Evolutionary conservation across 225 moss, liverwort and hornwort species (phyloP), one percentile per base, ranked within the genome.

Genomic region (Bryoerythrophyllum caledonicum): DNA sequence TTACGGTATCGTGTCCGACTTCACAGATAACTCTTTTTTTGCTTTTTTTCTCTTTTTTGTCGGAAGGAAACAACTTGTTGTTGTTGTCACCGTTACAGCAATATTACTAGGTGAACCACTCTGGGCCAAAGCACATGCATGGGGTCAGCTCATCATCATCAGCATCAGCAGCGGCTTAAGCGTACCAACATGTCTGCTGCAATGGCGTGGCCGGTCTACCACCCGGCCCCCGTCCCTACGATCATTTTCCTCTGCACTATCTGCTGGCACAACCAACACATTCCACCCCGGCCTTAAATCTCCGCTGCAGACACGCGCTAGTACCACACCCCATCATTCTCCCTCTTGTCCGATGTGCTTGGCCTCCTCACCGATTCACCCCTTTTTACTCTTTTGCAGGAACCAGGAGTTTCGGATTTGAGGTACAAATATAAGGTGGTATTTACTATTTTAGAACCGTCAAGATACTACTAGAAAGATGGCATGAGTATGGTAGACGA

Each of bases 61-160:
- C 8, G 1, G 7, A 38, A 38, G 38, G 38, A 38, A 3, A 38
- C 0, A 16, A 17, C 48, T 15, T 16, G 13, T 16, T 46, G 30
- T 2, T 20, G 43, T 12, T 20, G 19, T 70, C 54, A 34, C 32
- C 32, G 70, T 1, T 41, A 59, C 46, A 60, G 32, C 74, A 54
- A 27, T 46, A 66, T 8, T 66, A 26, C 20, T 17, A 43, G 66
- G 30, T 46, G 34, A 49, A 17, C 9, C 4, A 8, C 25, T 35
- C 55, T 38, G 55, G 9, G 55, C 9, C 20, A 27, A 30, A 41
- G 72, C 82, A 82, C 78, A 78, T 82, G 74, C 69, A 48, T 63
- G 68, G 68, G 73, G 68, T 78, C 63, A 82, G 78, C 78, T 82
- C 78, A 74, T 78, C 73, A 69, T 82, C 73, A 6, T 15, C 37